Conservation (phyloP, 2,329 filamentous ascomycete genomes). For the Huntiella decipiens region DNA sequence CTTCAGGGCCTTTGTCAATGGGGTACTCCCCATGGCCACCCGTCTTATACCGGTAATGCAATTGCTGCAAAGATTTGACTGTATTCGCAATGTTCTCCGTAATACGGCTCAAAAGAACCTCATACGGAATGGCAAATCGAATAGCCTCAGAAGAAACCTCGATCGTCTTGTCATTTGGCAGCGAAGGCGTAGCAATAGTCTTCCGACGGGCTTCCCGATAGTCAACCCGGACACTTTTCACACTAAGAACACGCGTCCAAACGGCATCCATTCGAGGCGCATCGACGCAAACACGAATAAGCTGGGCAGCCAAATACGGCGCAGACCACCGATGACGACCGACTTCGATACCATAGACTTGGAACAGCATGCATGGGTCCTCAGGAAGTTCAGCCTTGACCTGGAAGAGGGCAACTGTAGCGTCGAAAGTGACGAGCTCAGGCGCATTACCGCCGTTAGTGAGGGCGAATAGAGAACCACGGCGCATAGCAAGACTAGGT, state of each 20-base stretch:
- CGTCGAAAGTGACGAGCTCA: constrained; percentile 65
- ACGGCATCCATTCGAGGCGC: constrained; percentile 64
- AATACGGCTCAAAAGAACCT: constrained; percentile 72
- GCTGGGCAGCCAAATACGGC: constrained; percentile 58
- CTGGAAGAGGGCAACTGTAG: constrained; percentile 66
- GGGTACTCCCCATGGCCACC: constrained; percentile 59
- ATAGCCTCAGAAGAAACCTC: constrained; percentile 75
- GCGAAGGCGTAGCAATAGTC: constrained; percentile 32
- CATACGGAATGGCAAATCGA: constrained; percentile 73
- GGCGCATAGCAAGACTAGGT: constrained; percentile 3
- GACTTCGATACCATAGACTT: constrained; percentile 64
- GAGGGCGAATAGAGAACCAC: constrained; percentile 1
- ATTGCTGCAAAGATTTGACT: constrained; percentile 67
- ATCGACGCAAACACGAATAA: constrained; percentile 73
- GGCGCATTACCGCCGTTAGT: constrained; percentile 13
- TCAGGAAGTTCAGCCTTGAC: constrained; percentile 75
- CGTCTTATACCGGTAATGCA: constrained; percentile 81
- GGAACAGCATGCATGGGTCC: constrained; percentile 81
- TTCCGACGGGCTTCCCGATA: constrained; percentile 60
- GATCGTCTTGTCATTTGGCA: constrained; percentile 55
- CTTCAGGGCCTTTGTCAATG: constrained; percentile 66
- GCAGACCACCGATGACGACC: constrained; percentile 75
- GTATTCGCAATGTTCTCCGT: constrained; percentile 89
- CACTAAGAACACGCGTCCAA: constrained; percentile 72
- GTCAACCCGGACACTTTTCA: constrained; percentile 66